phyloP scores from a whole-genome alignment of 2,329 filamentous ascomycete genomes.

The Penicillium sp. region DNA sequence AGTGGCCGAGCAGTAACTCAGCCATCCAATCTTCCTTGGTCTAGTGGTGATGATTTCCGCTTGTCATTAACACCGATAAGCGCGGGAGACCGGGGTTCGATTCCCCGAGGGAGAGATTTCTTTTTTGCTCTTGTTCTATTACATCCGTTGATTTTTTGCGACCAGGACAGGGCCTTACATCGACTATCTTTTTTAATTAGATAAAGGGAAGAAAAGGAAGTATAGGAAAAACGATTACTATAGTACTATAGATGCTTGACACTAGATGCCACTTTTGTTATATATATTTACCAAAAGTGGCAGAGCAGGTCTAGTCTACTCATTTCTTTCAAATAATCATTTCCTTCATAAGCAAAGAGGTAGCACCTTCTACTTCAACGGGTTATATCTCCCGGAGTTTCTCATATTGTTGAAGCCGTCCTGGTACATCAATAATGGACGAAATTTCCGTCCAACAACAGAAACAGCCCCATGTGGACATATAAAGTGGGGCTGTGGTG shows the following conservation, averaged over 20 bases:
- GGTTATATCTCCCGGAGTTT: fast-evolving
- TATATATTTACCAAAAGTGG: too few relatives aligned
- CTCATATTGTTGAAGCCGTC: not conserved
- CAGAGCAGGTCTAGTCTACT: too few relatives aligned
- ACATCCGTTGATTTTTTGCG: too few relatives aligned
- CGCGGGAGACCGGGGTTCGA: constrained; percentile 40
- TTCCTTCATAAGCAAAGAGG: too few relatives aligned
- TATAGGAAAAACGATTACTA: too few relatives aligned
- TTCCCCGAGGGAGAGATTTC: constrained; percentile 30
- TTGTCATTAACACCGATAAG: constrained; percentile 33
- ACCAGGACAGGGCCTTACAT: too few relatives aligned
- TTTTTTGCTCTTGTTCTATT: constrained; percentile 8
- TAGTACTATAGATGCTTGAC: too few relatives aligned
- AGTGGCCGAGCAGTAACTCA: constrained; percentile 27
- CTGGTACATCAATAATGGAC: not conserved
- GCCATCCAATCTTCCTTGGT: constrained; percentile 28
- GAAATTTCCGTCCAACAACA: not conserved
- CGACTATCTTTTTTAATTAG: too few relatives aligned
- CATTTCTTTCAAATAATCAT: too few relatives aligned
- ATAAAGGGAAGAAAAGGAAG: too few relatives aligned
- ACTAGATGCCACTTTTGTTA: too few relatives aligned
- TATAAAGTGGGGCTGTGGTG: constrained; percentile 17
- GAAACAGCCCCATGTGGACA: not conserved
- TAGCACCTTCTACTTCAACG: too few relatives aligned
- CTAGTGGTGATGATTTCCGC: constrained; percentile 43